Base-by-base conservation (phyloP, 2,329 filamentous ascomycete species). In the Chaetothyriales sp. region DNA sequence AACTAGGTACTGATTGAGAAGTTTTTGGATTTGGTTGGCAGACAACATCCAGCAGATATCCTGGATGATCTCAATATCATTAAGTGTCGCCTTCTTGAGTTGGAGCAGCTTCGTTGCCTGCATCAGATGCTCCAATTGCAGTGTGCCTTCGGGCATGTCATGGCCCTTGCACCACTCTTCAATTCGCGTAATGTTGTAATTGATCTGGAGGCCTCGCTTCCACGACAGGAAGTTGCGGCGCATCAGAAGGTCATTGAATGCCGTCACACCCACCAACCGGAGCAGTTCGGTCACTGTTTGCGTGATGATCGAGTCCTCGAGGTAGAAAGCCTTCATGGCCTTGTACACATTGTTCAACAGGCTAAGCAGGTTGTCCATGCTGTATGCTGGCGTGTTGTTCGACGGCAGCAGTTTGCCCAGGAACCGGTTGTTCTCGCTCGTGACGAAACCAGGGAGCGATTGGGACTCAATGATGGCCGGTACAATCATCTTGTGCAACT, bases 101-200 rank as follows among this genome's bases (percentile, higher is more conserved):
- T 98, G 92, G 57, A 98, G 76, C 57, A 98, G 81, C 73, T 98
- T 98, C 18, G 92, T 98, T 49, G 92, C 92, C 70, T 87, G 84
- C 92, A 98, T 98, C 60, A 98, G 72, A 73, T 98, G 92, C 74
- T 98, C 92, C 51, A 98, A 78, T 71, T 96, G 90, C 49, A 98
- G 77, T 26, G 90, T 98, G 50, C 92, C 92, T 69, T 98, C 90
- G 1, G 92, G 92, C 90, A 98, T 96, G 61, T 96, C 92, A 67
- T 98, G 93, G 64, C 89, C 95, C 80, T 98, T 98, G 73, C 92
- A 98, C 92, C 92, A 98, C 70, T 98, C 92, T 68, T 98, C 92
- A 57, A 98, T 98, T 52, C 92, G 81, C 20, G 92, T 98, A 67
- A 98, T 98, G 72, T 98, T 98, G 76, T 98, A 98, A 73, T 98